Base-by-base conservation (phyloP, 2,329 filamentous ascomycete genomes). In the Helotiales sp. region DNA sequence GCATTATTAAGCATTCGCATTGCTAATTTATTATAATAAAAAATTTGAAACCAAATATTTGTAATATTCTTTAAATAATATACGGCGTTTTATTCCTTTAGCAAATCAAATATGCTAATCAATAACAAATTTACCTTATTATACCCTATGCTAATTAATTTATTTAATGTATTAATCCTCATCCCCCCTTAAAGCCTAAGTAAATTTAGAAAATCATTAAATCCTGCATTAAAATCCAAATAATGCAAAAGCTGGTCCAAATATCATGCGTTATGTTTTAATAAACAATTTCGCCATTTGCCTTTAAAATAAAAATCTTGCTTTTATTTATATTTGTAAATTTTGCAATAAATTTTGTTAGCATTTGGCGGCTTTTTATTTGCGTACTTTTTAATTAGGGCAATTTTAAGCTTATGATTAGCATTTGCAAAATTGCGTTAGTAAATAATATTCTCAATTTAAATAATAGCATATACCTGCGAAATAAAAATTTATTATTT, bases 401-500 rank as follows among this genome's bases (percentile, higher is more conserved):
- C 49, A 24, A 24, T 30, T 11, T 54, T 54, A 17, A 50, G 47
- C 47, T 50, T 13, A 50, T 50, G 8, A 13, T 50, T 8, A 20
- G 47, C 47, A 28, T 50, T 20, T 50, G 6, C 47, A 50, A 13
- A 50, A 28, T 15, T 8, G 47, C 47, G 47, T 50, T 13, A 50
- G 10, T 50, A 15, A 50, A 50, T n/a, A 13, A 13, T 24, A 50
- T 17, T 26, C 24, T 32, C 30, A 17, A n/a, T 26, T 55, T 26
- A 17, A n/a, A 55, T 55, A 8, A 32, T n/a, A 13, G 13, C 10
- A 55, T 26, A 17, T 61, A 67, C 61, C 57, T 64, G 45, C 49
- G n/a, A 64, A 32, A 43, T 67, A 67, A 34, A 64, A 57, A 50
- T 64, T 61, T 22, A 67, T 60, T 22, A 54, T 61, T 45, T 54